Evolutionary conservation across 1,139 yeast genomes (phyloP).

Genomic region (Suhomyces panamericanus): DNA sequence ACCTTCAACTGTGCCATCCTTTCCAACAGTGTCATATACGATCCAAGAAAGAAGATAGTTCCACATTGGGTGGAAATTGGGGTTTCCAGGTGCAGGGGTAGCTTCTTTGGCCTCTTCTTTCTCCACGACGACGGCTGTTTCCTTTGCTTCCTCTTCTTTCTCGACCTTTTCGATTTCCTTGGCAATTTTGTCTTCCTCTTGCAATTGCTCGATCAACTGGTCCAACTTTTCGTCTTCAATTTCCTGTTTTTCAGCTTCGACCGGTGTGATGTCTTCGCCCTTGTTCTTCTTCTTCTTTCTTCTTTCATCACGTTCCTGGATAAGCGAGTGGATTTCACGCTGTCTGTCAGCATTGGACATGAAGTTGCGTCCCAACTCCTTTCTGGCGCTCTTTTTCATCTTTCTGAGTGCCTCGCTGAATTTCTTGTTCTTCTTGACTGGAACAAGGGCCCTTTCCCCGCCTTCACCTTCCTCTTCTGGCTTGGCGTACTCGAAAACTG

Average conservation of each 20-base stretch:
- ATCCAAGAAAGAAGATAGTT: constrained; percentile 41
- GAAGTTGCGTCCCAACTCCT: constrained; percentile 36
- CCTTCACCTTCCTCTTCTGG: constrained; percentile 13
- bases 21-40: constrained; percentile 24
- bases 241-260: constrained; percentile 3
- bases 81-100: constrained; percentile 15
- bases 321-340: constrained; percentile 19
- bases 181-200: background rate
- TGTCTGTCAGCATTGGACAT: constrained; percentile 29
- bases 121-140: background rate
- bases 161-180: constrained; percentile 3
- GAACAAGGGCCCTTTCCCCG: constrained; percentile 3
- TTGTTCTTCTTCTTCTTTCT: constrained; percentile 9
- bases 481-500: constrained; percentile 8
- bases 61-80: constrained; percentile 41
- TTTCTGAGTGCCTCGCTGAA: constrained; percentile 28
- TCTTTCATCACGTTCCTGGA: constrained; percentile 16
- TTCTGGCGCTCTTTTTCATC: constrained; percentile 29
- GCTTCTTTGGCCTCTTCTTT: background rate
- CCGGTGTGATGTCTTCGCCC: constrained; percentile 4
- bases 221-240: constrained; percentile 6
- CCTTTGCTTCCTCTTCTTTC: background rate
- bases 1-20: constrained; percentile 1
- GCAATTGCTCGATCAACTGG: constrained; percentile 2
- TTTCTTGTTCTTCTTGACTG: constrained; percentile 25